Conservation (phyloP, 1,139 yeast genomes). For the Schwanniomyces etchellsii region DNA sequence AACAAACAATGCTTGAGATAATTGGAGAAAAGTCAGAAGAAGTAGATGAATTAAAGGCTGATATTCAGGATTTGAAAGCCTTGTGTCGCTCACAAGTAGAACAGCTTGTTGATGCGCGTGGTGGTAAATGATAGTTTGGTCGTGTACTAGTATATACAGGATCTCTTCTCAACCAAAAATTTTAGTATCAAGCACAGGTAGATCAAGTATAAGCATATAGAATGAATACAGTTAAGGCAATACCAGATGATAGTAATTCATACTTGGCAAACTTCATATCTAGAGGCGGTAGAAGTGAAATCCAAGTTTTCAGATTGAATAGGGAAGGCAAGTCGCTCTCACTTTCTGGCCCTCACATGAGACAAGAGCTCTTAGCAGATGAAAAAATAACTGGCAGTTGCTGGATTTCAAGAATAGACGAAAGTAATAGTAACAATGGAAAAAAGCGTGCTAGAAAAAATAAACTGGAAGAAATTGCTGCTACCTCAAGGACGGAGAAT, state of each 20-base stretch:
- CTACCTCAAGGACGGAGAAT: neutral
- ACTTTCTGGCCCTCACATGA: slow-evolving; percentile 6
- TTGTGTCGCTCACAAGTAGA: slow-evolving; percentile 79
- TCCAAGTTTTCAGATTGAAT: slow-evolving; percentile 23
- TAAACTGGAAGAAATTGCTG: no score
- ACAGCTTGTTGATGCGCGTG: slow-evolving; percentile 70
- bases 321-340: slow-evolving; percentile 3
- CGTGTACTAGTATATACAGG: neutral
- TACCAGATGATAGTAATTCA: slow-evolving; percentile 16
- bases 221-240: slow-evolving; percentile 6
- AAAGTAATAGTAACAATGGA: neutral
- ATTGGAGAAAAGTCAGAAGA: slow-evolving; percentile 87
- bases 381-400: slow-evolving; percentile 18
- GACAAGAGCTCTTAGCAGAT: slow-evolving; percentile 12
- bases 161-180: slow-evolving; percentile 6
- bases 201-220: neutral
- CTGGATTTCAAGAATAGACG: slow-evolving; percentile 15
- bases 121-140: slow-evolving; percentile 7
- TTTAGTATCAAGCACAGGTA: slow-evolving; percentile 1
- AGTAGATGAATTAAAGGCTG: slow-evolving; percentile 82
- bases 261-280: slow-evolving; percentile 27
- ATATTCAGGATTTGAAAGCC: slow-evolving; percentile 81
- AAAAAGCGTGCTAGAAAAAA: neutral
- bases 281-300: slow-evolving; percentile 29
- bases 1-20: slow-evolving; percentile 63